phyloP scores from a whole-genome alignment of 176 grass and related monocot species.

The Carex cristatella region DNA sequence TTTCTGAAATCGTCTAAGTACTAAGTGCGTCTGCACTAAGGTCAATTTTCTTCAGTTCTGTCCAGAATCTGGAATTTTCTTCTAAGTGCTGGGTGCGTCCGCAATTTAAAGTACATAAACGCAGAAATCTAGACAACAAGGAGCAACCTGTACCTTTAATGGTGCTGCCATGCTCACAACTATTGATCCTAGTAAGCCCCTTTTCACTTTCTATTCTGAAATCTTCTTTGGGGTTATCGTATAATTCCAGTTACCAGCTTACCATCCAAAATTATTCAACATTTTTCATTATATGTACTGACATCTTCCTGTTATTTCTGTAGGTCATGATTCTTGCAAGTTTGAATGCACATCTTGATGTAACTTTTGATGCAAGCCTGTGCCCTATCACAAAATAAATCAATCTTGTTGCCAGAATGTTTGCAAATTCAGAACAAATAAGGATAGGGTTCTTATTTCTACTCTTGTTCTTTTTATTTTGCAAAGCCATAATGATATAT shows the following conservation, averaged over 20 bases:
- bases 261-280: background rate
- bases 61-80: too few species aligned
- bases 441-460: background rate
- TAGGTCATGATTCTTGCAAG: background rate
- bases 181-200: constrained; percentile 45
- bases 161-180: constrained; percentile 45
- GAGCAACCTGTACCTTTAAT: constrained; percentile 57
- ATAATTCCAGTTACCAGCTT: too few species aligned
- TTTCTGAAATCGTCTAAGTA: too few species aligned
- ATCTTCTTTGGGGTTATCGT: too few species aligned
- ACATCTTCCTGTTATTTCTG: background rate
- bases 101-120: too few species aligned
- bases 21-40: too few species aligned
- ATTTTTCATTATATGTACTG: background rate
- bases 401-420: background rate
- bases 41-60: too few species aligned
- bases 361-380: background rate
- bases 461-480: background rate
- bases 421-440: background rate
- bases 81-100: too few species aligned
- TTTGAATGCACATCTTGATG: background rate
- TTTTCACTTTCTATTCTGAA: background rate
- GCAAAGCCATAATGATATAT: background rate
- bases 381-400: background rate
- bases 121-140: constrained; percentile 51